Evolutionary conservation across 169 alveolate genomes (phyloP), one percentile per base, ranked within the genome.

Genomic region (Fabrea salina): DNA sequence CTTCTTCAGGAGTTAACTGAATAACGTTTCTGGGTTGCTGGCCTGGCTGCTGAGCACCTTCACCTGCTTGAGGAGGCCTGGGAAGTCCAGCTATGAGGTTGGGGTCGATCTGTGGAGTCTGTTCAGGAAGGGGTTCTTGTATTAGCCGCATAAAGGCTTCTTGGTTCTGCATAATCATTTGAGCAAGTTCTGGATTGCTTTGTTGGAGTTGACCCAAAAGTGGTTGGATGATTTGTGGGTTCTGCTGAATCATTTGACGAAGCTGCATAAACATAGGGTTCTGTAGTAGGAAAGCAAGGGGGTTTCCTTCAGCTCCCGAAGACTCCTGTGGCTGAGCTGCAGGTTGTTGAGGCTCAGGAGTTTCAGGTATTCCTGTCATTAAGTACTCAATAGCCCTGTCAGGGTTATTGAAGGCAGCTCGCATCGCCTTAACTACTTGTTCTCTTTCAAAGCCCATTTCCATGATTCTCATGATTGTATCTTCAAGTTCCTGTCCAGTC

Each of bases 311-410:
- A 16, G 19, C 51, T 3, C 89, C 80, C n/a, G 47, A 50, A 6
- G 30, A 39, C n/a, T 68, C 25, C 53, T 53, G 82, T 5, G 51
- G 75, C 0, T 71, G 59, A 39, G 78, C 40, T 22, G 37, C 90
- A 32, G 57, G 81, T 19, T 66, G 72, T 39, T 76, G 75, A 54
- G 89, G 75, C 16, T 47, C 91, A 79, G 75, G 79, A 19, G 61
- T 53, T 39, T 61, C 78, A 40, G 92, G 89, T 66, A 91, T 75
- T 6, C 96, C 99, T 51, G 92, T 94, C 49, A 97, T 81, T 53
- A 97, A 86, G 79, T 94, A 96, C 51, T 97, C 99, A 40, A 95
- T 94, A 13, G 99, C 99, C 51, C 98, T 90, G 56, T 97, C 98
- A 11, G 99, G 99, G 53, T 97, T 96, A 90, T 96, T 94, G 75